Evolutionary conservation across 2,329 filamentous ascomycete genomes (phyloP), one percentile per base, ranked within the genome.

Genomic region (Eutypella sp.): DNA sequence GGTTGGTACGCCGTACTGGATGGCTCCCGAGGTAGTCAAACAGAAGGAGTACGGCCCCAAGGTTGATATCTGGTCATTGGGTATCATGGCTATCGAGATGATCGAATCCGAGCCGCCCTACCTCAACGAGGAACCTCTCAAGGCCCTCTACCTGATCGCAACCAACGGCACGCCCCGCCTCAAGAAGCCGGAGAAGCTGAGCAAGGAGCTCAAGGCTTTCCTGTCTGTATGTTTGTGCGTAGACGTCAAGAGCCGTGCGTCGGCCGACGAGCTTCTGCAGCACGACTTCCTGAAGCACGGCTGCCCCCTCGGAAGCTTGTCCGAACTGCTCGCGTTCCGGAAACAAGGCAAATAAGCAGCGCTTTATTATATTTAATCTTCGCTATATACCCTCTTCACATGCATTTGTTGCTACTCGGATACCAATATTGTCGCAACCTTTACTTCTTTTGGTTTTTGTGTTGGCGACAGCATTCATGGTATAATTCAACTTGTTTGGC

Each of bases 71-170:
- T 99, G 93, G 93, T 96, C 91, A 24, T 75, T 99, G 51, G 93
- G 93, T 62, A 99, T 99, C 71, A 99, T 97, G 93, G 92, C 93
- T 20, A 97, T 99, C 61, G 93, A 99, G 70, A 96, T 99, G 93
- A 97, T 97, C 62, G 93, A 99, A 67, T 95, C 89, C 16, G 93
- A 99, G 68, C 93, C 93, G 5, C 93, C 93, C 0, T 99, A 99
- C 67, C 81, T 97, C 31, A 97, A 97, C 69, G 93, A 97, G 69
- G 92, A 97, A 68, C 93, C 93, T 0, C 80, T 99, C 46, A 97
- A 97, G 76, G 93, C 93, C 7, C 79, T 99, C 40, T 99, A 96
- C 67, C 80, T 99, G 51, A 99, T 99, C 64, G 93, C 93, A 40
- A 99, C 93, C 46, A 97, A 97, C 71, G 93, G 93, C 55, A 97